Percentiles rank a stretch among this genome's conserved stretches.
Evolutionary conservation across 1,139 yeast genomes (phyloP).

Genomic region (Scheffersomyces insectosa): DNA sequence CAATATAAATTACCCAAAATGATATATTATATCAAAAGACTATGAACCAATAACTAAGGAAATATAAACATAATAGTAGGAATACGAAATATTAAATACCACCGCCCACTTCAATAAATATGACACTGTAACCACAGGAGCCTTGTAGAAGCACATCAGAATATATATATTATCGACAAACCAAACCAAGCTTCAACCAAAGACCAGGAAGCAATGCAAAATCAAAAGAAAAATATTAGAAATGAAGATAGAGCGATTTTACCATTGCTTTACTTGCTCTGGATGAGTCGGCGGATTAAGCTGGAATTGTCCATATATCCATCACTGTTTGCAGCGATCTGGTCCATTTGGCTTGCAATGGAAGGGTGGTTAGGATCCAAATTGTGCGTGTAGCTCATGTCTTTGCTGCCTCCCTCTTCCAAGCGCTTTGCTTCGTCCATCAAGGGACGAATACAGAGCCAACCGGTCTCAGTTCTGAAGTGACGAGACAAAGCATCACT

Average conservation of each 20-base stretch:
- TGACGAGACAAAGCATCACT: slow-evolving; percentile 60
- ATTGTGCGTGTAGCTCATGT: too few relatives aligned
- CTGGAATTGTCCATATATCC: slow-evolving; percentile 7
- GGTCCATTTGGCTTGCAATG: too few relatives aligned
- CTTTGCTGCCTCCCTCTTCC: slow-evolving; percentile 2
- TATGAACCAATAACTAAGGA: too few relatives aligned
- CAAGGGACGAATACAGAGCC: slow-evolving; percentile 55
- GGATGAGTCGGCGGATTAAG: slow-evolving; percentile 7
- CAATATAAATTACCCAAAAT: too few relatives aligned
- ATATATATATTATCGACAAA: too few relatives aligned
- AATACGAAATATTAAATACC: too few relatives aligned
- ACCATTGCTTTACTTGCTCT: slow-evolving; percentile 5
- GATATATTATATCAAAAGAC: too few relatives aligned
- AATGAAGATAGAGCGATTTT: not conserved
- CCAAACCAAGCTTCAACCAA: not conserved
- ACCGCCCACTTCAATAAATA: too few relatives aligned
- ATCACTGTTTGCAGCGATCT: not conserved
- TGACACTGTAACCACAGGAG: too few relatives aligned
- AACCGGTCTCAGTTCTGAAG: slow-evolving; percentile 59
- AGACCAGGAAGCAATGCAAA: not conserved
- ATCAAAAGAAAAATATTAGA: not conserved
- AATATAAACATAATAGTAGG: too few relatives aligned
- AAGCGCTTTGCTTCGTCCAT: slow-evolving; percentile 48
- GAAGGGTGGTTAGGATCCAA: too few relatives aligned
- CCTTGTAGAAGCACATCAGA: too few relatives aligned